Conservation (phyloP, 192 early-diverging fungal genomes). For the Backusella parvicylindrica region DNA sequence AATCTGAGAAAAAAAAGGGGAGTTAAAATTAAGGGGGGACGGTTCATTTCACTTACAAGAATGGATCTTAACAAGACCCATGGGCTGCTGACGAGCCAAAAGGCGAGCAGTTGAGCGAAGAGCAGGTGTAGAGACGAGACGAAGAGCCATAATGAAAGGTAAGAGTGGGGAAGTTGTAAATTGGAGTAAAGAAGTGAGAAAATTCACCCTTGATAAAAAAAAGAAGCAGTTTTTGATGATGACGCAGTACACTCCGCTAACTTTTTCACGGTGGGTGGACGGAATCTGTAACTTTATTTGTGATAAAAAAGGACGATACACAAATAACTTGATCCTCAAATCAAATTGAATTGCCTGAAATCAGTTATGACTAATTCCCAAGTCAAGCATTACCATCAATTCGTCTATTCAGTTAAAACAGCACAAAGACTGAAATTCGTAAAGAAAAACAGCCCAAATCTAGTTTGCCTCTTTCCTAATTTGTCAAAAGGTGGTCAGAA, state of each 20-base stretch:
- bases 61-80: conserved; percentile 33
- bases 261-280: background rate
- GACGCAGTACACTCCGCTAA: background rate
- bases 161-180: background rate
- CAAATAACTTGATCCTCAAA: background rate
- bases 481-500: background rate
- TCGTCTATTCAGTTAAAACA: background rate
- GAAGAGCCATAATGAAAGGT: conserved; percentile 21
- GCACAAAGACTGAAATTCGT: background rate
- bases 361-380: background rate
- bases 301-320: background rate
- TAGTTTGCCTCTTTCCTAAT: background rate
- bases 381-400: background rate
- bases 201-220: background rate
- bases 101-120: conserved; percentile 21
- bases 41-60: conserved; percentile 21
- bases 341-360: background rate
- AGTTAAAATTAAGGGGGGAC: background rate
- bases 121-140: conserved; percentile 25
- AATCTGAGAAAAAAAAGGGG: conserved; percentile 6
- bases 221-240: background rate
- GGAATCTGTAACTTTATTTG: conserved; percentile 1
- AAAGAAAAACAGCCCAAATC: background rate
- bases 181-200: conserved; percentile 5
- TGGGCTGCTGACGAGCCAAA: conserved; percentile 22